A percentile compares a stretch with the other conserved stretches of the same genome.
These are phyloP conservation scores for Fusarium caatingaense DNA, from an alignment of 2,329 filamentous ascomycete species.

Conservation along the genomic window DNA sequence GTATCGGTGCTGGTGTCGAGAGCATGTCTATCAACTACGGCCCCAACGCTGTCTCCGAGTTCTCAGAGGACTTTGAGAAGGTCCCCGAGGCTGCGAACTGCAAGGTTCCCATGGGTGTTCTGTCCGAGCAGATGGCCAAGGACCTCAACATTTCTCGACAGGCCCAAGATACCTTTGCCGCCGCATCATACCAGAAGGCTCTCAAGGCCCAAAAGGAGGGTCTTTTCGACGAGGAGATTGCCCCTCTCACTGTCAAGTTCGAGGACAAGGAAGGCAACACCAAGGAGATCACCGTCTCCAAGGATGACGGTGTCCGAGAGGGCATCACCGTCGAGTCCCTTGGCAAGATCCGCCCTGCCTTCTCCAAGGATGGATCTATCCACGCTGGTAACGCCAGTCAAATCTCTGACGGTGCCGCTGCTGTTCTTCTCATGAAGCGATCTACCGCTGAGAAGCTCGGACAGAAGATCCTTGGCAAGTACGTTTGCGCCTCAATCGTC, in stretches of 20 bases:
- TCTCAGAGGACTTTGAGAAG: constrained; percentile 87
- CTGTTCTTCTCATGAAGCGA: constrained; percentile 95
- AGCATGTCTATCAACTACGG: constrained; percentile 96
- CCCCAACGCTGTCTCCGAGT: constrained; percentile 88
- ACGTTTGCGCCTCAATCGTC: constrained; percentile 84
- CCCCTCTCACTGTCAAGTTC: constrained; percentile 85
- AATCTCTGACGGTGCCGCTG: constrained; percentile 94
- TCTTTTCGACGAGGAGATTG: constrained; percentile 94
- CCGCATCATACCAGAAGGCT: constrained; percentile 92
- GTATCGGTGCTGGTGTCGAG: constrained; percentile 94
- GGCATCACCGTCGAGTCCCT: constrained; percentile 90
- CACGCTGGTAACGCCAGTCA: constrained; percentile 97
- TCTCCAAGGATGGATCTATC: constrained; percentile 91
- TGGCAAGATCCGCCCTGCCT: constrained; percentile 90
- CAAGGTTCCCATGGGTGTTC: constrained; percentile 95
- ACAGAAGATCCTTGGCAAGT: constrained; percentile 92
- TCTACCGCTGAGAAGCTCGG: constrained; percentile 88
- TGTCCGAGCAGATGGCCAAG: constrained; percentile 95
- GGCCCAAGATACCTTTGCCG: constrained; percentile 91
- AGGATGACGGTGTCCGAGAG: constrained; percentile 87
- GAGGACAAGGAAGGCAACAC: constrained; percentile 91
- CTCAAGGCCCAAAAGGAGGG: constrained; percentile 84
- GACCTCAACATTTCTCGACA: constrained; percentile 78
- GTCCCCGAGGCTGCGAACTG: constrained; percentile 90
- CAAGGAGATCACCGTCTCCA: constrained; percentile 82